These are phyloP conservation scores for Trichoderma orchidacearum DNA, from an alignment of 495 filamentous ascomycete species.

Conservation along the genomic window DNA sequence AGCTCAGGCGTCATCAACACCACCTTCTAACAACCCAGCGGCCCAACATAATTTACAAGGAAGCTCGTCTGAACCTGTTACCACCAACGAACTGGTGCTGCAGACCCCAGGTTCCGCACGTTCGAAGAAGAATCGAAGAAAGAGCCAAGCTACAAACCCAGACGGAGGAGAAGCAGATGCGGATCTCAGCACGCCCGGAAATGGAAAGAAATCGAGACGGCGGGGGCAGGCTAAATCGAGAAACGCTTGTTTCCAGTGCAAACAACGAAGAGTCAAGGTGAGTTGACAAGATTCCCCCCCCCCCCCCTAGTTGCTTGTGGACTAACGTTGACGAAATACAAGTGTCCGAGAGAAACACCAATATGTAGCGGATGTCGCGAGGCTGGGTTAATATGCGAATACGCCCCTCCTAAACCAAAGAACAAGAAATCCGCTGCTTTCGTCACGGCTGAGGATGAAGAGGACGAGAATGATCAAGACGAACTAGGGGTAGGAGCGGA, in stretches of 20 bases:
- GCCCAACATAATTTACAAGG: background rate
- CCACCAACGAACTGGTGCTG: background rate
- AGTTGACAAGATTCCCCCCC: background rate
- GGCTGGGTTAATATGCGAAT: background rate
- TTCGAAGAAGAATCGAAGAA: background rate
- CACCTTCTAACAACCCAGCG: background rate
- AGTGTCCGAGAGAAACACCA: background rate
- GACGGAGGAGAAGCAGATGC: background rate
- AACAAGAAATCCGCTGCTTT: background rate
- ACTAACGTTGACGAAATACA: background rate
- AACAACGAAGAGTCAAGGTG: constrained; percentile 1
- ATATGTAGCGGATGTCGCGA: background rate
- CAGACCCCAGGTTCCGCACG: background rate
- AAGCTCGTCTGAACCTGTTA: background rate
- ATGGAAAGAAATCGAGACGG: background rate
- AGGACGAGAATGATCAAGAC: background rate
- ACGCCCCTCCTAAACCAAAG: background rate
- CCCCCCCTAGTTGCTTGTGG: background rate
- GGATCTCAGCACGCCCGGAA: background rate
- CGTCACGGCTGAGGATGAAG: background rate
- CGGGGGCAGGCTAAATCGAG: background rate
- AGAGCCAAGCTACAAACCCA: background rate
- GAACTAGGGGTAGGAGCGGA: background rate
- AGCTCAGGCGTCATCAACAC: constrained; percentile 3
- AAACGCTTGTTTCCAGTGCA: background rate